Base-by-base conservation (phyloP, 2,329 filamentous ascomycete species). In the Zalaria sp. region DNA sequence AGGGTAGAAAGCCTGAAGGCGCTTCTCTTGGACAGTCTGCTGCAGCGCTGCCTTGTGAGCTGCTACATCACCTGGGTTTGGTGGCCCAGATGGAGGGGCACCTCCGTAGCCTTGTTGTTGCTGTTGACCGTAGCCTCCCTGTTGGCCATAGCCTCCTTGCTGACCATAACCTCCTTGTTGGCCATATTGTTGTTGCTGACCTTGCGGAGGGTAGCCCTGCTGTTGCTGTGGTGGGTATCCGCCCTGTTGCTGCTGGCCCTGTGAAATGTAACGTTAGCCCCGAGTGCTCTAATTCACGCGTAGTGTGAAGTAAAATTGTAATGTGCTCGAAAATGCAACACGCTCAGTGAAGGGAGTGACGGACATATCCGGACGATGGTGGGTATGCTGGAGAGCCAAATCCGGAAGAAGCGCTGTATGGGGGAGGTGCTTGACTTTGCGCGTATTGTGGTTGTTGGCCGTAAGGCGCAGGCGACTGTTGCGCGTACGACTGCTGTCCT, bases 21-120 rank as follows among this genome's bases (percentile, higher is more conserved):
- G 59, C 57, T 77, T 78, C 61, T 79, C 74, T 52, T 75, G 72
- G 49, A 80, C 71, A 4, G 69, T 69, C 32, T 58, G 56, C 48
- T 72, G 63, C 36, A 79, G 58, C 8, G 73, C 58, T 48, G 73
- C 68, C 57, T 74, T 72, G 60, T 77, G 79, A 7, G 65, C 69
- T 28, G 59, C 62, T 27, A 72, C 55, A 43, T 76, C 67, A 40
- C 68, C 65, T n/a, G 68, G 65, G 10, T 61, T 65, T 7, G 61
- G 63, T 43, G 61, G 66, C 26, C 56, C 58, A 36, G 58, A 60
- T 43, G 41, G 55, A 25, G 56, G 61, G 36, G 57, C 52, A 35
- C 41, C 49, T 27, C 50, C 52, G 36, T 51, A 49, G 34, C 57
- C 56, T 40, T 60, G 59, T n/a, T 45, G 45, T 5, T 47, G 52